phyloP scores from a whole-genome alignment of 2,329 filamentous ascomycete species.

The Aspergillus aculeatinus region DNA sequence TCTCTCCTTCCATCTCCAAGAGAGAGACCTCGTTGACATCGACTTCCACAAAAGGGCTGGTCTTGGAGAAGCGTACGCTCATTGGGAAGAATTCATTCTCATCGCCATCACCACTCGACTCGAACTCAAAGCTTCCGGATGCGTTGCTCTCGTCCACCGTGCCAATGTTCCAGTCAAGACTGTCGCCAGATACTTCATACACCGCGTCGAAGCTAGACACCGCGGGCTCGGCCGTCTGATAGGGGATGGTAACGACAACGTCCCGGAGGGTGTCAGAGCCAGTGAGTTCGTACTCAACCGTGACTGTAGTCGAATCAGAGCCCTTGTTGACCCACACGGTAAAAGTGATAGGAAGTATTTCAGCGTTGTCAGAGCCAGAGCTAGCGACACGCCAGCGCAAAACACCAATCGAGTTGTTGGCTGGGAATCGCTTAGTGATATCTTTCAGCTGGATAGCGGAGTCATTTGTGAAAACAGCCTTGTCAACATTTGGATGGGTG shows the following conservation, averaged over 20 bases:
- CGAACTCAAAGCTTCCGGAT: slow-evolving; percentile 90
- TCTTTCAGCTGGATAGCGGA: slow-evolving; percentile 91
- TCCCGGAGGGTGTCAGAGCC: slow-evolving; percentile 76
- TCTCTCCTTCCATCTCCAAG: slow-evolving; percentile 47
- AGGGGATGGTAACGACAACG: slow-evolving; percentile 85
- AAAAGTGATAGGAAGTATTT: slow-evolving; percentile 87
- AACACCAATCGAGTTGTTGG: slow-evolving; percentile 90
- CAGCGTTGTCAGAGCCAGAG: slow-evolving; percentile 75
- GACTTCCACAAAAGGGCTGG: slow-evolving; percentile 82
- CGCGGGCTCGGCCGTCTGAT: slow-evolving; percentile 76
- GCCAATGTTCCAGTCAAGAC: slow-evolving; percentile 90
- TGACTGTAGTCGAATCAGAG: slow-evolving; percentile 79
- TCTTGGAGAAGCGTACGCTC: slow-evolving; percentile 84
- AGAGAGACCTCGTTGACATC: slow-evolving; percentile 63
- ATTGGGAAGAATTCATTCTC: slow-evolving; percentile 99
- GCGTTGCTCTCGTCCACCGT: slow-evolving; percentile 77
- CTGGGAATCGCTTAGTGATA: slow-evolving; percentile 80
- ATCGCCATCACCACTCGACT: slow-evolving; percentile 77
- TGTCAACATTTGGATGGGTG: slow-evolving; percentile 96
- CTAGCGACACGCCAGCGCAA: slow-evolving; percentile 82
- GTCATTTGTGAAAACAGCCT: slow-evolving; percentile 75
- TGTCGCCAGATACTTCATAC: slow-evolving; percentile 91
- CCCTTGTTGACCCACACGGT: slow-evolving; percentile 97
- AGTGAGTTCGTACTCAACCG: slow-evolving; percentile 91
- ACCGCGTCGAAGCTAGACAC: slow-evolving; percentile 92